Base-by-base conservation (phyloP, 257 asterid species). In the Rauvolfia tetraphylla region DNA sequence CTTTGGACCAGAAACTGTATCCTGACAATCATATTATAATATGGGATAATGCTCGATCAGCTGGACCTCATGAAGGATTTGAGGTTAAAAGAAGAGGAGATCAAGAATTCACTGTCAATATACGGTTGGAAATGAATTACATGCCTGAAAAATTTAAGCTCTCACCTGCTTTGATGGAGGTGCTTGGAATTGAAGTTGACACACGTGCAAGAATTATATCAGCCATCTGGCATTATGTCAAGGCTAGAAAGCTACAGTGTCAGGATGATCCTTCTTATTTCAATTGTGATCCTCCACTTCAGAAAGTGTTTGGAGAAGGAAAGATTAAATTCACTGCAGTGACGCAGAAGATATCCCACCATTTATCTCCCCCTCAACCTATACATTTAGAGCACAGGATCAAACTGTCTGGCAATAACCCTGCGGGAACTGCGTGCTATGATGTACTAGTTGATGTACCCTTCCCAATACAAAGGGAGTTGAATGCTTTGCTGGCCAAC, bases 41-140 rank as follows among this genome's bases (percentile, higher is more conserved):
- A 39, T 95, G 99, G 99, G 98, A 95, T 69, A 84, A 91, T 82
- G 87, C 94, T 42, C 89, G 97, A 74, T 81, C 96, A 18, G 95
- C 98, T 71, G 93, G 91, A 62, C 91, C 95, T n/a, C 98, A 95
- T 7, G 98, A 93, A 77, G 99, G 99, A n/a, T 95, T 95, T 27
- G 98, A 95, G 88, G 95, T 93, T 67, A 95, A 91, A 83, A 83
- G 99, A 85, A 93, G 86, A 79, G 99, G 99, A 71, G 97, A 95
- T 70, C 96, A 90, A 84, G 99, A 95, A 80, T 93, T 91, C 79
- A 88, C 90, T 0, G 95, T 84, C 18, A 90, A 90, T 82, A 90
- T 91, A 79, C 84, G 98, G 71, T 72, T 95, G 73, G 98, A 93
- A 83, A 85, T 95, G 97, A 93, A 86, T 83, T 93, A 95, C 79